Conservation (phyloP, 768 basidiomycete genomes). For the Mycena venus region DNA sequence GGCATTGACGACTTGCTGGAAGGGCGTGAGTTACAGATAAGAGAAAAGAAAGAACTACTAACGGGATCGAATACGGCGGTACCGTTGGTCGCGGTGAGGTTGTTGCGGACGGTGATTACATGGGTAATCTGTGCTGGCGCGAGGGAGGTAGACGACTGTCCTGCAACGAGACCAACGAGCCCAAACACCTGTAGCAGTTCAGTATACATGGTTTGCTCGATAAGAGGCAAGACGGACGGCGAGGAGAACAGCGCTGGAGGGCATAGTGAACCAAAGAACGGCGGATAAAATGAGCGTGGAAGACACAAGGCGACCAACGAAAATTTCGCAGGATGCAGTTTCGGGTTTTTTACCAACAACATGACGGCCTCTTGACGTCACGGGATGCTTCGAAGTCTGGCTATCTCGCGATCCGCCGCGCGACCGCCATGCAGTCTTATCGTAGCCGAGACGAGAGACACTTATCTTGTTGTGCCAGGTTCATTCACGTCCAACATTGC, state of each 20-base stretch:
- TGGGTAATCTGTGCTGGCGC: conserved; percentile 24
- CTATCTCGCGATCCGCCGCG: no score
- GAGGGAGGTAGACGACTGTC: conserved; percentile 16
- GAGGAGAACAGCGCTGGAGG: not conserved
- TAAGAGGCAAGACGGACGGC: not conserved
- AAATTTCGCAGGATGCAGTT: not conserved
- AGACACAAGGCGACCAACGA: not conserved
- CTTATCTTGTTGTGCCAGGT: no score
- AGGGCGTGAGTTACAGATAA: not conserved
- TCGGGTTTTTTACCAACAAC: no score
- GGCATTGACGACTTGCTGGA: conserved; percentile 53
- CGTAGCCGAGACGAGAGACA: no score
- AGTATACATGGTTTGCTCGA: not conserved
- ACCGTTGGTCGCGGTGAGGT: conserved; percentile 25
- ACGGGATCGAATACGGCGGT: conserved; percentile 28
- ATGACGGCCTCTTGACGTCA: not conserved
- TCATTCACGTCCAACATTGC: no score
- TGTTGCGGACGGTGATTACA: conserved; percentile 30
- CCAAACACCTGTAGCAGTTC: not conserved
- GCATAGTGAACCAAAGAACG: conserved; percentile 6
- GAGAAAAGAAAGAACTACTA: not conserved
- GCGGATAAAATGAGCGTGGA: conserved; percentile 1
- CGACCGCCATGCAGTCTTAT: no score
- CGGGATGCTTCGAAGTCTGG: not conserved
- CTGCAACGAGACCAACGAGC: not conserved